phyloP scores from a whole-genome alignment of 495 filamentous ascomycete species.

The Tuber magnatum region DNA sequence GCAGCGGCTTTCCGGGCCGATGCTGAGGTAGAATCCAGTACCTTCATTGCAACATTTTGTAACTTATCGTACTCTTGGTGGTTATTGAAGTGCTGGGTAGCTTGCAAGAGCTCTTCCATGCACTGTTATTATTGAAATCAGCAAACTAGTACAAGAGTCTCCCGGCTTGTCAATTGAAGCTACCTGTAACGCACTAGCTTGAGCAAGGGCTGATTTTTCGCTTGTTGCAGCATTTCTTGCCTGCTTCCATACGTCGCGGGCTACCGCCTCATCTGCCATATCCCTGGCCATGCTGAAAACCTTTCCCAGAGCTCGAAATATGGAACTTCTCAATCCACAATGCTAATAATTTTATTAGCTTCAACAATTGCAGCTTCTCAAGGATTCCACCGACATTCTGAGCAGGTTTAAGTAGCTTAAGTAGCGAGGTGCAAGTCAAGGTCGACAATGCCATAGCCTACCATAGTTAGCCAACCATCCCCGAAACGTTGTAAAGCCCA shows the following conservation, averaged over 20 bases:
- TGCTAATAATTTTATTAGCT: conserved; percentile 41
- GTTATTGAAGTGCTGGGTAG: conserved; percentile 77
- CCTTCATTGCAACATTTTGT: conserved; percentile 70
- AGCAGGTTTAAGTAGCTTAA: conserved; percentile 74
- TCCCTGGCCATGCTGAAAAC: conserved; percentile 61
- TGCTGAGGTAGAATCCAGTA: conserved; percentile 68
- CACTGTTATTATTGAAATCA: conserved; percentile 47
- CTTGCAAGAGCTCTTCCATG: conserved; percentile 61
- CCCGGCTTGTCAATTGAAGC: background rate
- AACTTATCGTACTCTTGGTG: conserved; percentile 85
- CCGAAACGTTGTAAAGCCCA: conserved; percentile 5
- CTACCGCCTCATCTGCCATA: conserved; percentile 76
- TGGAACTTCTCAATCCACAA: conserved; percentile 71
- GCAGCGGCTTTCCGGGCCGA: conserved; percentile 78
- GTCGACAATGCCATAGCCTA: conserved; percentile 67
- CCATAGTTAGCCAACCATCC: conserved; percentile 9
- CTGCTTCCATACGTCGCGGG: conserved; percentile 89
- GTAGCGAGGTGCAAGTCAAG: conserved; percentile 58
- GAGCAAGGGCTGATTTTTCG: conserved; percentile 76
- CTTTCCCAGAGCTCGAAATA: conserved; percentile 74
- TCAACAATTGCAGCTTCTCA: background rate
- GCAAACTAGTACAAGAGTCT: background rate
- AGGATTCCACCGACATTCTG: conserved; percentile 49
- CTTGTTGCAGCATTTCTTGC: conserved; percentile 64
- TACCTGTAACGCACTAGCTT: conserved; percentile 53